Conservation (phyloP, 306 rosid genomes). For the Gleditsia sinensis region DNA sequence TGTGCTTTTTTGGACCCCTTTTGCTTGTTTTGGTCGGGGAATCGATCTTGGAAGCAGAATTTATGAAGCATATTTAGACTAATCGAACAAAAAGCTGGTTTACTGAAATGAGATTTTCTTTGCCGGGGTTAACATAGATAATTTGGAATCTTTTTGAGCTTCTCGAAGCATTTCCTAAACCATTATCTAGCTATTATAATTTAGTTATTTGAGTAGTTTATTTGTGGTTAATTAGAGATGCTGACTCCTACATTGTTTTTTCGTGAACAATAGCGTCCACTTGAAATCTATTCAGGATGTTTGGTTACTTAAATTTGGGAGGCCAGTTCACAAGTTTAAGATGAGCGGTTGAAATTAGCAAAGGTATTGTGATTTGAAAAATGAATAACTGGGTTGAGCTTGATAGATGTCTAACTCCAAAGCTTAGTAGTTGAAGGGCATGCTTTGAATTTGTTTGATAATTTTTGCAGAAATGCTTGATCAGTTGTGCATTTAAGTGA, state of each 20-base stretch:
- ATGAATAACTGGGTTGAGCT: not conserved
- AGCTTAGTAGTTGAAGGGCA: not conserved
- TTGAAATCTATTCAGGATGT: not conserved
- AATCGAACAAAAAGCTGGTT: not conserved
- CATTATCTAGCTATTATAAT: not conserved
- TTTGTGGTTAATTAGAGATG: not conserved
- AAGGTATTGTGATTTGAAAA: not conserved
- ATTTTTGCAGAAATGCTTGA: not conserved
- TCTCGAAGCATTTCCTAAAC: not conserved
- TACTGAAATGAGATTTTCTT: not conserved
- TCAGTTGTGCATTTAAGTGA: not conserved
- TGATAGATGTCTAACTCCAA: not conserved
- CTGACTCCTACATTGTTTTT: not conserved
- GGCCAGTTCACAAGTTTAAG: not conserved
- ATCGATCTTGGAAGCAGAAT: not conserved
- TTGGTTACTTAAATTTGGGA: not conserved
- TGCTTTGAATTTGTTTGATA: not conserved
- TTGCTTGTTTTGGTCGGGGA: not conserved
- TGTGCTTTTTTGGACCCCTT: not conserved
- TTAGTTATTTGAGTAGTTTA: not conserved
- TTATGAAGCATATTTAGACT: not conserved
- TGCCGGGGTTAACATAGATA: not conserved
- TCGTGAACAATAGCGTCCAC: not conserved
- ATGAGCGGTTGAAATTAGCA: not conserved
- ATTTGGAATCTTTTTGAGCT: not conserved